Base-by-base conservation (phyloP, 768 basidiomycete species). In the Chiua virens region DNA sequence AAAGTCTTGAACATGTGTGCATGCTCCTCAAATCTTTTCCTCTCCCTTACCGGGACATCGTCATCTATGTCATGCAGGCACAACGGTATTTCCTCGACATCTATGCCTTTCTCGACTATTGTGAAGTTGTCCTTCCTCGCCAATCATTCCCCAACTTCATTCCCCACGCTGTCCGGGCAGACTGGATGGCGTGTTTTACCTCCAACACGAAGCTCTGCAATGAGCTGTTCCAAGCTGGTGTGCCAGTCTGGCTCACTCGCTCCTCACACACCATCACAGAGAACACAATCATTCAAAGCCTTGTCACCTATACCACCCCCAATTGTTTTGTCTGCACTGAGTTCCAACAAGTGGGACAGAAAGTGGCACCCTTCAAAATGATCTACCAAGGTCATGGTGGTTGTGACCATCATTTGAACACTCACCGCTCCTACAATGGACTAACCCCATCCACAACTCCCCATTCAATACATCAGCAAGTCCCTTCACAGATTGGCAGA, bases 151-250 rank as follows among this genome's bases (percentile, higher is more conserved):
- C 47, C 8, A 2, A 20, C 11, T 2, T 9, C 17, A 1, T 20
- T 15, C 20, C 20, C 5, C 37, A 7, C 20, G 21, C 40, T 21
- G 40, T 42, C 8, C 21, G 23, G 1, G 1, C 14, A n/a, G 34
- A 28, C 4, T 59, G 55, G 55, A 57, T 59, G 55, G 58, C 55
- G 1, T 47, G 34, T 21, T 59, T 59, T 11, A 54, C 49, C 2
- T 27, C 6, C 2, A 23, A 54, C 20, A 41, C 25, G 0, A 36
- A 39, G 17, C 20, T 35, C 1, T 57, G 52, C 15, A 10, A 57
- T 3, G 38, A 23, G 1, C 46, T 47, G 5, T 54, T 46, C 25
- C 30, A 36, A 9, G 55, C 45, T 0, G 53, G 58, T 15, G 42
- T 59, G 14, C 54, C 49, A 0, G 45, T 54, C 7, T 59, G 52